These are phyloP conservation scores for Oenanthe sinensis DNA, from an alignment of 129 eudicot species.

Conservation along the genomic window DNA sequence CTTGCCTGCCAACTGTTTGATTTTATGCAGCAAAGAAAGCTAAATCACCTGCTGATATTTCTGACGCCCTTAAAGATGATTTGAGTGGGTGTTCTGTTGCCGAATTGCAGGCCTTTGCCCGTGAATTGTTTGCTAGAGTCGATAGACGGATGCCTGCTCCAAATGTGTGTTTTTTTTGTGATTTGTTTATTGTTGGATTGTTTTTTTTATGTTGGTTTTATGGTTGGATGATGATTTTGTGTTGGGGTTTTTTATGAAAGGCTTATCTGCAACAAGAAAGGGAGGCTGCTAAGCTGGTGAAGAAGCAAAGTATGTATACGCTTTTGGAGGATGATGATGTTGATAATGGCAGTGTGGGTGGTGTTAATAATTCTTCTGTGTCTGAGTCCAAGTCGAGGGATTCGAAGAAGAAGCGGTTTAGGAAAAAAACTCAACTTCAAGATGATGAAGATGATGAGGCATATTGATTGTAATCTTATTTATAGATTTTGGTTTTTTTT, in stretches of 20 bases:
- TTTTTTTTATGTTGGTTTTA: neutral
- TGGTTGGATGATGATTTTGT: neutral
- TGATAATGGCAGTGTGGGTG: slow-evolving; percentile 27
- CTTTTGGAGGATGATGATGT: slow-evolving; percentile 84
- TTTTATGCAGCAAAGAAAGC: slow-evolving; percentile 74
- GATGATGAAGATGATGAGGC: slow-evolving; percentile 86
- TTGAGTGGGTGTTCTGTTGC: slow-evolving; percentile 49
- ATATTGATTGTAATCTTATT: slow-evolving; percentile 35
- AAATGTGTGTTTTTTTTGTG: slow-evolving; percentile 39
- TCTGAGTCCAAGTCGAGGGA: slow-evolving; percentile 36
- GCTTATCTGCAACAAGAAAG: slow-evolving; percentile 69
- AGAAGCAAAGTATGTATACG: slow-evolving; percentile 68
- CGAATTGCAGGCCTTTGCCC: slow-evolving; percentile 53
- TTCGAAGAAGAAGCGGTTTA: slow-evolving; percentile 48
- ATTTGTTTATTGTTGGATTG: neutral
- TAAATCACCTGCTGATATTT: slow-evolving; percentile 56
- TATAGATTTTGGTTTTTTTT: slow-evolving; percentile 24
- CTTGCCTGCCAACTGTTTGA: neutral
- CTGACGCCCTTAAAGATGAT: slow-evolving; percentile 37
- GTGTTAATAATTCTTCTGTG: slow-evolving; percentile 20
- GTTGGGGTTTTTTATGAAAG: slow-evolving; percentile 23
- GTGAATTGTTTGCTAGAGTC: slow-evolving; percentile 56
- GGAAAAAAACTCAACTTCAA: slow-evolving; percentile 60
- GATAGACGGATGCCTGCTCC: slow-evolving; percentile 50
- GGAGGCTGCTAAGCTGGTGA: slow-evolving; percentile 72